Base-by-base conservation (phyloP, 352 stramenopile species). In the Phytophthora sp. region DNA sequence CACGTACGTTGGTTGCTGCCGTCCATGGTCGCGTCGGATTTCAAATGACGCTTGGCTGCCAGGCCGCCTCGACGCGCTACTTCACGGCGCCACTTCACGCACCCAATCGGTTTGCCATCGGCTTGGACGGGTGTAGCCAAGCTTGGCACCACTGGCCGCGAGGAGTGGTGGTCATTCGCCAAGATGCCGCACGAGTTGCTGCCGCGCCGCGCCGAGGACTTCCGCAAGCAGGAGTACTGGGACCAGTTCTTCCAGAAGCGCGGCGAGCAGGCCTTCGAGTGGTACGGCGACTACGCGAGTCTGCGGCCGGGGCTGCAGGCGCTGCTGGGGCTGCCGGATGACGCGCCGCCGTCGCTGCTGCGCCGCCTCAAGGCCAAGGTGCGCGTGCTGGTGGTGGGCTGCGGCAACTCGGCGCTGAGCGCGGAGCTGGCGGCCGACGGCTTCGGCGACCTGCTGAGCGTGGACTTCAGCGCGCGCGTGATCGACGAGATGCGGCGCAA, bases 401-500 rank as follows among this genome's bases (percentile, higher is more conserved):
- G 86, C 56, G 86, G 85, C 32, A 94, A 94, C 67, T 92, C 83
- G 41, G 79, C 77, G 53, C 62, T 94, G 28, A 91, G 78, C 54
- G 62, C 51, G 15, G 65, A 91, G n/a, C 65, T 93, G 44, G 75
- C 72, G 24, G 54, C 61, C 24, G 80, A 89, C 31, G 86, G 86
- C 15, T 91, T 88, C 58, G 58, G 52, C 20, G 51, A 75, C 12
- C 50, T 95, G 13, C 52, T 79, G 23, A 94, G 76, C 52, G 82
- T 94, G 26, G 86, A 94, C 68, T 93, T 94, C 46, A 90, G 77
- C 38, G 74, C 59, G 58, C 65, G 75, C 35, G 86, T 91, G 6
- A 94, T 95, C 57, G 63, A 89, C 34, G 82, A 92, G 57, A 94
- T 95, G 86, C 45, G 53, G 11, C 80, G 85, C 35, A 88, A 87